These are phyloP conservation scores for Ophiostoma novo-ulmi DNA, from an alignment of 2,329 filamentous ascomycete genomes.

Conservation along the genomic window DNA sequence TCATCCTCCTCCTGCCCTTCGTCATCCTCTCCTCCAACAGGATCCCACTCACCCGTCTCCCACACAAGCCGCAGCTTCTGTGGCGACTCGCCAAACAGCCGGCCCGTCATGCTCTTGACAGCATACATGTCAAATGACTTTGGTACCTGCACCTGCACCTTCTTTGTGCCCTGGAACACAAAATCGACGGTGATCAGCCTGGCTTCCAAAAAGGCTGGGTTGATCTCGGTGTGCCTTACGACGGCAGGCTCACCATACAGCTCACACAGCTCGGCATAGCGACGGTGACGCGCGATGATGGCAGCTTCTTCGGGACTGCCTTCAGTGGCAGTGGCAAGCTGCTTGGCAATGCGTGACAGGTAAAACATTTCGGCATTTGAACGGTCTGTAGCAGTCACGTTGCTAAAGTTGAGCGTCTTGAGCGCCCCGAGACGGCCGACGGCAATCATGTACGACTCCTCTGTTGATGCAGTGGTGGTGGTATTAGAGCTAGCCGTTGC, in stretches of 20 bases:
- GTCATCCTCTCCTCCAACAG: slow-evolving; percentile 59
- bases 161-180: slow-evolving; percentile 25
- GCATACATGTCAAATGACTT: slow-evolving; percentile 74
- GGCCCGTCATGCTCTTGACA: slow-evolving; percentile 71
- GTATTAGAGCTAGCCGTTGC: not conserved
- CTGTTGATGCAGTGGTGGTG: slow-evolving; percentile 41
- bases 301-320: slow-evolving; percentile 47
- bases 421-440: slow-evolving; percentile 68
- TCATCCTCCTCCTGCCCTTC: slow-evolving; percentile 52
- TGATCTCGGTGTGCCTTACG: slow-evolving; percentile 51
- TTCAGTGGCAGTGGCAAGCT: slow-evolving; percentile 59
- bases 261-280: slow-evolving; percentile 68
- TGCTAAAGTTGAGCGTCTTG: slow-evolving; percentile 65
- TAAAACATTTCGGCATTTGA: slow-evolving; percentile 92
- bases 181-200: slow-evolving; percentile 65
- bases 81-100: slow-evolving; percentile 61
- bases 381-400: slow-evolving; percentile 67
- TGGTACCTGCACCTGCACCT: slow-evolving; percentile 54
- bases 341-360: slow-evolving; percentile 72
- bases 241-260: slow-evolving; percentile 68
- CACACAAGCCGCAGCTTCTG: slow-evolving; percentile 65
- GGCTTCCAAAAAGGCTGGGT: slow-evolving; percentile 77
- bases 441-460: slow-evolving; percentile 86
- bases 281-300: slow-evolving; percentile 60
- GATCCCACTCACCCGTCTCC: slow-evolving; percentile 90